Evolutionary conservation across 495 filamentous ascomycete genomes (phyloP), one percentile per base, ranked within the genome.

Genomic region (Aspergillus conjunctus): DNA sequence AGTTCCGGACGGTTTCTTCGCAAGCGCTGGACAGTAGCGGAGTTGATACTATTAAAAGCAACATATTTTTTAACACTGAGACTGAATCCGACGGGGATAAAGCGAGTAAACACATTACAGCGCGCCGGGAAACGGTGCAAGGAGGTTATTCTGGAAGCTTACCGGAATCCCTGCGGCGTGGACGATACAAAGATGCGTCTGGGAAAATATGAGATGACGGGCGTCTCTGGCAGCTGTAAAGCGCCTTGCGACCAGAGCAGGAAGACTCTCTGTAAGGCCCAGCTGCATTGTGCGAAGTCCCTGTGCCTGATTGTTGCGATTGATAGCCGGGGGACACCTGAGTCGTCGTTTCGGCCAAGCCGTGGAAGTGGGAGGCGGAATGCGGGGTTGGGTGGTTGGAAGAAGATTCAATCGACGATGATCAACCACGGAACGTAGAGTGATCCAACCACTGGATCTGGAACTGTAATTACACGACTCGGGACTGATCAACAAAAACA

Each of bases 1-100:
- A 54, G 74, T 74, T 10, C 74, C 73, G 11, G 74, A 79, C 7
- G 89, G 88, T 68, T 93, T 94, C 60, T 87, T 85, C 32, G 85
- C 84, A 4, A 95, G 84, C 6, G 88, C 80, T 3, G 90, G 90
- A 55, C 89, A 91, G 74, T 86, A 93, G 43, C 89, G 87, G 18
- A 93, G 77, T 80, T 93, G 89, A 71, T 88, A 93, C 85, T 88
- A 72, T 26, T 26, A 73, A 33, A 5, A 48, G 8, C 31, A 21
- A 30, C 31, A 17, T 45, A 54, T 46, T 14, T 41, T 14, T 61
- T 51, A 62, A 54, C 44, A 52, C 11, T 9, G 15, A n/a, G 45
- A 12, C 48, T 8, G 26, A 43, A 30, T 1, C 22, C 17, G 6
- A 48, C 2, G 9, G 11, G 56, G 21, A 51, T 17, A 50, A 56